phyloP scores from a whole-genome alignment of 169 alveolate species.

The Sarcocystis neurona region DNA sequence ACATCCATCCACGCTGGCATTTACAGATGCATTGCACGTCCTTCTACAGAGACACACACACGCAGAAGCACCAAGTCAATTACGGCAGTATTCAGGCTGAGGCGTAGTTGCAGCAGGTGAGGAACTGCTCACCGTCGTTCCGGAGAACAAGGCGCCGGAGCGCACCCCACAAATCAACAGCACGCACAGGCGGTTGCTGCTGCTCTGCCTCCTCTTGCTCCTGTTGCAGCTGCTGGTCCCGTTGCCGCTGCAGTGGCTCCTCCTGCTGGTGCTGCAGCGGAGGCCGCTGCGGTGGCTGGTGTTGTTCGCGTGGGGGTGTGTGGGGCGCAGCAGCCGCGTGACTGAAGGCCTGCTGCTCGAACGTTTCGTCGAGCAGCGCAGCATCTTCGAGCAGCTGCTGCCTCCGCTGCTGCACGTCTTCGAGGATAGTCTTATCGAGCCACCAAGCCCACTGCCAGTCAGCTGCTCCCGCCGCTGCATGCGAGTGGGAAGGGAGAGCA shows the following conservation, averaged over 20 bases:
- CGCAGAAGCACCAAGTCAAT: too few species aligned
- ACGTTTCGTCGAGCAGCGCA: slow-evolving; percentile 43
- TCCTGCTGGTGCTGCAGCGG: slow-evolving; percentile 9
- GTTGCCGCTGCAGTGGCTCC: slow-evolving; percentile 39
- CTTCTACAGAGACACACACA: too few species aligned
- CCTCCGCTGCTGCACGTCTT: slow-evolving; percentile 28
- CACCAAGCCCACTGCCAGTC: slow-evolving; percentile 1
- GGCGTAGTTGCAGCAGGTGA: too few species aligned
- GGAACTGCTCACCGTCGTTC: slow-evolving; percentile 27
- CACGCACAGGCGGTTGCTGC: neutral
- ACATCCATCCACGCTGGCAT: too few species aligned
- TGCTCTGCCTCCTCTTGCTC: neutral
- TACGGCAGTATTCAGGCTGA: too few species aligned
- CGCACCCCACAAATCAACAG: slow-evolving; percentile 22
- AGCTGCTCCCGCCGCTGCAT: neutral
- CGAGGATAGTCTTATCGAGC: neutral
- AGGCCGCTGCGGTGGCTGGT: neutral
- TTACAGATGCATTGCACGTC: too few species aligned
- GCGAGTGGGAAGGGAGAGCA: too few species aligned
- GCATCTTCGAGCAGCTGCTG: slow-evolving; percentile 41
- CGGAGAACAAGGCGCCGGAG: slow-evolving; percentile 29
- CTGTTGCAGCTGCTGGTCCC: neutral
- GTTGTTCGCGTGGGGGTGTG: neutral
- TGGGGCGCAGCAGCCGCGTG: neutral
- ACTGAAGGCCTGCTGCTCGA: slow-evolving; percentile 30